Conservation (phyloP, 805 yeast genomes). For the Suhomyces faveliae region DNA sequence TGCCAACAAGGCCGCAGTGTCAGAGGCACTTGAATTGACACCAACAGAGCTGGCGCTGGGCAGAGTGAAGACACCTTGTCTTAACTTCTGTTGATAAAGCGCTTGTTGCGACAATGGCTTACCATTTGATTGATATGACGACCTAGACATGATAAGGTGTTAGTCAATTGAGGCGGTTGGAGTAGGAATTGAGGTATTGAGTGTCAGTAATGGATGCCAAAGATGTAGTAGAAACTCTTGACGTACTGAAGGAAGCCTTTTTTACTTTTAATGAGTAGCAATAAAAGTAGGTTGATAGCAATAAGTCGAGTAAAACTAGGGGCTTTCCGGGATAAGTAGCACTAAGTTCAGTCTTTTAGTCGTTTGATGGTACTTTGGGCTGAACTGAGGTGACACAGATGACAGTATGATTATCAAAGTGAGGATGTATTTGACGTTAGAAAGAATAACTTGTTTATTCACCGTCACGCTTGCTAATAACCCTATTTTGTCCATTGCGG, state of each 20-base stretch:
- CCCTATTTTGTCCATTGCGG: slow-evolving; percentile 4
- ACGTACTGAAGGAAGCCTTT: too few species aligned
- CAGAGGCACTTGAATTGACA: slow-evolving; percentile 67
- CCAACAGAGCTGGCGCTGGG: slow-evolving; percentile 51
- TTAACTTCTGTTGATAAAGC: slow-evolving; percentile 67
- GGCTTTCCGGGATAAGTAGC: not conserved
- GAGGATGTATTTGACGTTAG: not conserved
- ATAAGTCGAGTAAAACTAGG: not conserved
- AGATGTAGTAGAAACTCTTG: too few species aligned
- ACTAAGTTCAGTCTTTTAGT: not conserved
- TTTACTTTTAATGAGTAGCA: too few species aligned
- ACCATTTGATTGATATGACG: slow-evolving; percentile 66
- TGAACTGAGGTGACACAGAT: not conserved
- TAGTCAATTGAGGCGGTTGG: not conserved
- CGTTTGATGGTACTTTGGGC: not conserved
- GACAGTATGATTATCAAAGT: not conserved
- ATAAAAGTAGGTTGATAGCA: too few species aligned
- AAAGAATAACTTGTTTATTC: not conserved
- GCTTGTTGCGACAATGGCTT: slow-evolving; percentile 75
- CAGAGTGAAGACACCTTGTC: slow-evolving; percentile 63
- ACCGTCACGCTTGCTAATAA: slow-evolving; percentile 6
- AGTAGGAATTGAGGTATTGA: not conserved
- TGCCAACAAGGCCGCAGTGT: slow-evolving; percentile 76
- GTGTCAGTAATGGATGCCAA: too few species aligned
- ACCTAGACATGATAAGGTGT: slow-evolving; percentile 32